phyloP scores from a whole-genome alignment of 2,329 filamentous ascomycete species.

The Didymella pomorum region DNA sequence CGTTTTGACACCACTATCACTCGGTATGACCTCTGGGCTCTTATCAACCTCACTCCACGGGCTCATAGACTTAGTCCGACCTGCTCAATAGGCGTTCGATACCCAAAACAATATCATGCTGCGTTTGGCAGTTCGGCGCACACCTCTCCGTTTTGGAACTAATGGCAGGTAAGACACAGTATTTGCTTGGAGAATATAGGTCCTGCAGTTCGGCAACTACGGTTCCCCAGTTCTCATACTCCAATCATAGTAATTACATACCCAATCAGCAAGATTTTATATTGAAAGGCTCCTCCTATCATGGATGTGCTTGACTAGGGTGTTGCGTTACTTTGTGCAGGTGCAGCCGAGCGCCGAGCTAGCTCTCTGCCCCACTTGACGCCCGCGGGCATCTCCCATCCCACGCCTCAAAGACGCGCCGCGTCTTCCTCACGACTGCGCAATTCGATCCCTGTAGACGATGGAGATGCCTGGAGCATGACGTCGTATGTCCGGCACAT shows the following conservation, averaged over 20 bases:
- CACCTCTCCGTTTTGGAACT: not conserved
- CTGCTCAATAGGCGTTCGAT: conserved; percentile 38
- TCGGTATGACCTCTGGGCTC: conserved; percentile 34
- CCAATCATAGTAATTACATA: not conserved
- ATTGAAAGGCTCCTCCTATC: not conserved
- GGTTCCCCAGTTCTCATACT: not conserved
- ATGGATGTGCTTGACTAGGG: not conserved
- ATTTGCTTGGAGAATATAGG: not conserved
- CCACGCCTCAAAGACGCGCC: conserved; percentile 28
- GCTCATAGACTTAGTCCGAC: conserved; percentile 30
- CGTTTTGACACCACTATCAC: conserved; percentile 32
- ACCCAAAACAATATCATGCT: conserved; percentile 26
- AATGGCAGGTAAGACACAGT: conserved; percentile 1
- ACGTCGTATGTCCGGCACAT: conserved; percentile 22
- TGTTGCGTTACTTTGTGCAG: conserved; percentile 1
- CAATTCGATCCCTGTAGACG: conserved; percentile 29
- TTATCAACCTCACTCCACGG: conserved; percentile 12
- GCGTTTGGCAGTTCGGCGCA: not conserved
- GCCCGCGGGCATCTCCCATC: not conserved
- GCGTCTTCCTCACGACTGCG: conserved; percentile 30
- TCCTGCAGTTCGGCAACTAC: not conserved
- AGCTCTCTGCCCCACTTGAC: conserved; percentile 7
- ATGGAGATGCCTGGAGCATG: conserved; percentile 39
- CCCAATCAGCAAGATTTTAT: not conserved
- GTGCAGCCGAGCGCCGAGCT: conserved; percentile 11